phyloP scores from a whole-genome alignment of 2,329 filamentous ascomycete genomes.

The Aureobasidium sp. region DNA sequence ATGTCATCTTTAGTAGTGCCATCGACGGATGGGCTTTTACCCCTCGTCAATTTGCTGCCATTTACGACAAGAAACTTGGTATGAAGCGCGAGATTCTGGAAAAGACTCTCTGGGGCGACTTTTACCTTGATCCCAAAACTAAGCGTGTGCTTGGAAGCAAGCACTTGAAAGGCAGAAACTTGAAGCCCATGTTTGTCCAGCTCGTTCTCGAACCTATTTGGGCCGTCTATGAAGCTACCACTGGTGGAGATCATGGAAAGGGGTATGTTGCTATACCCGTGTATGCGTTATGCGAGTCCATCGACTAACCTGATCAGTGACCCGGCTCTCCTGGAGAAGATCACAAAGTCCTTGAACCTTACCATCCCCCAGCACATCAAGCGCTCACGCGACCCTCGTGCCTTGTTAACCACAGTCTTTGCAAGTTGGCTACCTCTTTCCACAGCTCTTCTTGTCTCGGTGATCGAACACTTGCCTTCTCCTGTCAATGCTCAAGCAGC shows the following conservation, averaged over 20 bases:
- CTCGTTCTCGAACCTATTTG: slow-evolving; percentile 92
- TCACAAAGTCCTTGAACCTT: slow-evolving; percentile 83
- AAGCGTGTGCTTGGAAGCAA: slow-evolving; percentile 87
- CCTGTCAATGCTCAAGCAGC: slow-evolving; percentile 72
- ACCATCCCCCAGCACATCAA: slow-evolving; percentile 77
- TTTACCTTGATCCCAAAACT: slow-evolving; percentile 92
- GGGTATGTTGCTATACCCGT: slow-evolving; percentile 50
- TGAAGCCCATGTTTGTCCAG: slow-evolving; percentile 98
- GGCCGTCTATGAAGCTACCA: slow-evolving; percentile 90
- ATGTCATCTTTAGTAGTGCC: slow-evolving; percentile 97
- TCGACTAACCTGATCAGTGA: slow-evolving; percentile 48
- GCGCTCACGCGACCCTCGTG: slow-evolving; percentile 73
- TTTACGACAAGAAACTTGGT: slow-evolving; percentile 95
- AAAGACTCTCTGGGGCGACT: slow-evolving; percentile 94
- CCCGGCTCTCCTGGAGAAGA: slow-evolving; percentile 77
- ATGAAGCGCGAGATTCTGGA: slow-evolving; percentile 84
- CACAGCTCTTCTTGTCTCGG: slow-evolving; percentile 84
- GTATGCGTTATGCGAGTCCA: background rate
- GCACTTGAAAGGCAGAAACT: slow-evolving; percentile 80
- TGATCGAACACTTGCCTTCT: slow-evolving; percentile 85
- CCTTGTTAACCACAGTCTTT: slow-evolving; percentile 81
- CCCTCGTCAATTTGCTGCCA: slow-evolving; percentile 80
- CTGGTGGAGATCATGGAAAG: slow-evolving; percentile 71
- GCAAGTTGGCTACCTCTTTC: slow-evolving; percentile 87
- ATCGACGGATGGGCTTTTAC: slow-evolving; percentile 99